These are phyloP conservation scores for Davidsoniella virescens DNA, from an alignment of 2,329 filamentous ascomycete species.

Conservation along the genomic window DNA sequence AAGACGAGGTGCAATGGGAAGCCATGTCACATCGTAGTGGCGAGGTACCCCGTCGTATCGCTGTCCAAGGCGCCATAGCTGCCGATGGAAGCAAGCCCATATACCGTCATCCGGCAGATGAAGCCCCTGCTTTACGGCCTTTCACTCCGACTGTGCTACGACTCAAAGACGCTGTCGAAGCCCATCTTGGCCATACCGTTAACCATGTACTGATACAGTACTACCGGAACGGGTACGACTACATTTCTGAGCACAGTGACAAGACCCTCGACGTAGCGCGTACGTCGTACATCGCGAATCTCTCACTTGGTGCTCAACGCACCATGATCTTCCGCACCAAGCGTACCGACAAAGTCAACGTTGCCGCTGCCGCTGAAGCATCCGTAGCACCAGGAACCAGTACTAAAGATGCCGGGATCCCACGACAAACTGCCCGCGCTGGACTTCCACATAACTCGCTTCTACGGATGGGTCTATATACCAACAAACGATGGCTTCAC, in stretches of 20 bases:
- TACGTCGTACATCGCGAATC: conserved; percentile 73
- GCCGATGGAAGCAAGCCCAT: conserved; percentile 62
- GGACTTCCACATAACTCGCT: conserved; percentile 77
- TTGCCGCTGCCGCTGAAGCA: conserved; percentile 13
- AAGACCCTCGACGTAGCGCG: conserved; percentile 84
- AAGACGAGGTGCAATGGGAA: conserved; percentile 68
- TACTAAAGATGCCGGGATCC: conserved; percentile 14
- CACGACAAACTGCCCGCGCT: conserved; percentile 47
- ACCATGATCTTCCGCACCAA: conserved; percentile 84
- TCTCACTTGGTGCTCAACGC: conserved; percentile 81
- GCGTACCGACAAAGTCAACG: conserved; percentile 29
- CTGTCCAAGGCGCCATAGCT: conserved; percentile 62
- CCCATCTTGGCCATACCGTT: conserved; percentile 56
- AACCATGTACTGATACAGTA: conserved; percentile 90
- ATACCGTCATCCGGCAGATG: conserved; percentile 89
- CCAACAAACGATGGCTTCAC: conserved; percentile 81
- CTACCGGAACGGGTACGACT: conserved; percentile 77
- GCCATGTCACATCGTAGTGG: conserved; percentile 86
- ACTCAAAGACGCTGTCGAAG: conserved; percentile 54
- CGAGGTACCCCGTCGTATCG: conserved; percentile 78
- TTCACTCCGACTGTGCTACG: conserved; percentile 59
- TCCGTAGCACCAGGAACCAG: conserved; percentile 21
- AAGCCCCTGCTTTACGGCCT: conserved; percentile 58
- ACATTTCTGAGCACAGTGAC: conserved; percentile 92
- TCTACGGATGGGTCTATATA: conserved; percentile 62